These are phyloP conservation scores for Letharia columbiana DNA, from an alignment of 495 filamentous ascomycete genomes.

Conservation along the genomic window DNA sequence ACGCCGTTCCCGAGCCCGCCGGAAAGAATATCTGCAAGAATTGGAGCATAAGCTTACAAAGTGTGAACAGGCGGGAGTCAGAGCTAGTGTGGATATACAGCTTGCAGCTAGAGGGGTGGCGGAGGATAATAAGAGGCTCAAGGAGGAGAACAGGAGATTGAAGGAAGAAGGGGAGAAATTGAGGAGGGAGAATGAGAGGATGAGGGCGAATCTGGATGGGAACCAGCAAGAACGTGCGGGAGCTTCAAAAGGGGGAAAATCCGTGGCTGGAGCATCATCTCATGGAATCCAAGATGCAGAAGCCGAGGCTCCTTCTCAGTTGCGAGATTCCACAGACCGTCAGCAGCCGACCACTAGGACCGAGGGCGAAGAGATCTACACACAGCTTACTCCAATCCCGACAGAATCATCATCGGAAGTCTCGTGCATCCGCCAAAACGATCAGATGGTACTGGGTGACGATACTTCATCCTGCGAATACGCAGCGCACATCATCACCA, in stretches of 20 bases:
- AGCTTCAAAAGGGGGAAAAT: neutral
- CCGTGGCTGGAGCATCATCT: neutral
- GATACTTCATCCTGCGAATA: constrained; percentile 26
- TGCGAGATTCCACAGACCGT: neutral
- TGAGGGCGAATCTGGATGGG: neutral
- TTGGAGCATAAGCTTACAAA: constrained; percentile 56
- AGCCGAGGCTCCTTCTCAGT: neutral
- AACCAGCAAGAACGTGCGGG: neutral
- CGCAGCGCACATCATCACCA: constrained; percentile 29
- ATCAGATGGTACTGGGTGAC: constrained; percentile 1
- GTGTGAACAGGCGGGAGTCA: constrained; percentile 49
- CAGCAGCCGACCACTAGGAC: neutral
- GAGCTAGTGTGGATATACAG: constrained; percentile 55
- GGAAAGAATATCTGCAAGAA: constrained; percentile 65
- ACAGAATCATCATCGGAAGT: neutral
- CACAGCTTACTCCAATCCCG: neutral
- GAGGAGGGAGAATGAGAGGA: neutral
- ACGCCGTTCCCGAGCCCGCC: constrained; percentile 63
- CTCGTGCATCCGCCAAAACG: neutral
- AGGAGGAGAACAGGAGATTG: constrained; percentile 24
- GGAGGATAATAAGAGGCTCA: constrained; percentile 53
- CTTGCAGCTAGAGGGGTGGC: constrained; percentile 52
- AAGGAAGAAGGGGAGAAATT: neutral
- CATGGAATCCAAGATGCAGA: neutral
- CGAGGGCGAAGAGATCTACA: neutral